Percentiles rank a stretch among this genome's conserved stretches.
These are phyloP conservation scores for Fusarium ramigenum DNA, from an alignment of 2,329 filamentous ascomycete species.

Conservation along the genomic window DNA sequence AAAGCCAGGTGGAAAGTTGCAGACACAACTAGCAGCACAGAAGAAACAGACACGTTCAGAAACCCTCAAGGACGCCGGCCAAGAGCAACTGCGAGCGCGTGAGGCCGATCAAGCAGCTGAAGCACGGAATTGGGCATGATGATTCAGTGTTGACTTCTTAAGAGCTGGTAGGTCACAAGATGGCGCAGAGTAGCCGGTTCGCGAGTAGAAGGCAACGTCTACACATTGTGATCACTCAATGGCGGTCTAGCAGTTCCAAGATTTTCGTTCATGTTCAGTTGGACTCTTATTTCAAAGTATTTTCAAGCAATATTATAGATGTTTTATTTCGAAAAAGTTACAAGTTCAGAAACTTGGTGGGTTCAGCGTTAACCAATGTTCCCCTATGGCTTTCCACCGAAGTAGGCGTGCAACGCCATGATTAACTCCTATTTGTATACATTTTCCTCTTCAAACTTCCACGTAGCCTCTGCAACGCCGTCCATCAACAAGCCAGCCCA, in stretches of 20 bases:
- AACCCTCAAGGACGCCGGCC: conserved; percentile 73
- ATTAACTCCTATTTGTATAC: conserved; percentile 28
- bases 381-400: background rate
- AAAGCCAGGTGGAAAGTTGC: conserved; percentile 74
- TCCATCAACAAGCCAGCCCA: background rate
- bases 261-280: conserved; percentile 3
- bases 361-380: conserved; percentile 4
- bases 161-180: background rate
- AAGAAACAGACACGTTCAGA: conserved; percentile 76
- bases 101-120: conserved; percentile 70
- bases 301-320: background rate
- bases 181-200: background rate
- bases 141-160: background rate
- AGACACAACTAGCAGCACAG: conserved; percentile 76
- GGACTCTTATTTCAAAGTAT: background rate
- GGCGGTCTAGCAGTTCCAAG: background rate
- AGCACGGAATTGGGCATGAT: conserved; percentile 50
- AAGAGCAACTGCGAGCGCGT: conserved; percentile 70
- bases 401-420: conserved; percentile 11
- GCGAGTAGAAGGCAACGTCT: background rate
- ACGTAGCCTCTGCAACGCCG: conserved; percentile 2
- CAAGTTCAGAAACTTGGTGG: background rate
- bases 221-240: background rate
- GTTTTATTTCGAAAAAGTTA: background rate
- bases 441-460: background rate